These are phyloP conservation scores for Clavispora santaluciae DNA, from an alignment of 805 yeast genomes.

Conservation along the genomic window DNA sequence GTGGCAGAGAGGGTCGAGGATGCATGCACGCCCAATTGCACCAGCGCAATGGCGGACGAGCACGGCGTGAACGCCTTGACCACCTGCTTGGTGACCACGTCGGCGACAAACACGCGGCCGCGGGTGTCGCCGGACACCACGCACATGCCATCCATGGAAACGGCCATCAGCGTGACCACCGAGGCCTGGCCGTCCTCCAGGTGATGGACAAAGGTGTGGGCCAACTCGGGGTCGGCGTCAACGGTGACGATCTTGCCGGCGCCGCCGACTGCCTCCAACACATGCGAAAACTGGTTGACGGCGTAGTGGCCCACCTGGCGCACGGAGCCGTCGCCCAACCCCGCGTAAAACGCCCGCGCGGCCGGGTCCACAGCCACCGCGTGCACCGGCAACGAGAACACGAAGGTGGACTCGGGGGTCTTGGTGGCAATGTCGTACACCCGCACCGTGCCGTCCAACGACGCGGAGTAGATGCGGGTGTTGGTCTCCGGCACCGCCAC, in stretches of 20 bases:
- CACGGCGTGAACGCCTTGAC: conserved; percentile 49
- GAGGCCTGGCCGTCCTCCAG: conserved; percentile 7
- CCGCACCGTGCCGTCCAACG: conserved; percentile 71
- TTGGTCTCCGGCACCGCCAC: conserved; percentile 50
- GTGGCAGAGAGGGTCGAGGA: conserved; percentile 11
- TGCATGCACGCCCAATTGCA: conserved; percentile 22
- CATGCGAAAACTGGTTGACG: conserved; percentile 29
- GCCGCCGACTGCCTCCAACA: conserved; percentile 61
- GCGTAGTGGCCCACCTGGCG: conserved; percentile 50
- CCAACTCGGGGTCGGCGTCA: conserved; percentile 46
- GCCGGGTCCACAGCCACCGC: conserved; percentile 71
- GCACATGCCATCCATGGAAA: conserved; percentile 72
- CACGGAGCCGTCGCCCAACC: conserved; percentile 59
- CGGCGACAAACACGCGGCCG: conserved; percentile 69
- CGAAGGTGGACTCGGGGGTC: conserved; percentile 61
- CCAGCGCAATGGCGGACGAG: conserved; percentile 29
- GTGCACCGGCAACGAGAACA: conserved; percentile 54
- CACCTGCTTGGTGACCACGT: conserved; percentile 65
- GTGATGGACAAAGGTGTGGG: conserved; percentile 52
- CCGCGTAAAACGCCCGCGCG: conserved; percentile 68
- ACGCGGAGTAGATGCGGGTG: conserved; percentile 59
- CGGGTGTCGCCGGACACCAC: conserved; percentile 66
- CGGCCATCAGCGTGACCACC: conserved; percentile 46
- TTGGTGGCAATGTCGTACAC: conserved; percentile 53
- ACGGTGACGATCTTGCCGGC: conserved; percentile 46